Conservation (phyloP, 2,329 filamentous ascomycete species). For the Penicillium hesseltinei region DNA sequence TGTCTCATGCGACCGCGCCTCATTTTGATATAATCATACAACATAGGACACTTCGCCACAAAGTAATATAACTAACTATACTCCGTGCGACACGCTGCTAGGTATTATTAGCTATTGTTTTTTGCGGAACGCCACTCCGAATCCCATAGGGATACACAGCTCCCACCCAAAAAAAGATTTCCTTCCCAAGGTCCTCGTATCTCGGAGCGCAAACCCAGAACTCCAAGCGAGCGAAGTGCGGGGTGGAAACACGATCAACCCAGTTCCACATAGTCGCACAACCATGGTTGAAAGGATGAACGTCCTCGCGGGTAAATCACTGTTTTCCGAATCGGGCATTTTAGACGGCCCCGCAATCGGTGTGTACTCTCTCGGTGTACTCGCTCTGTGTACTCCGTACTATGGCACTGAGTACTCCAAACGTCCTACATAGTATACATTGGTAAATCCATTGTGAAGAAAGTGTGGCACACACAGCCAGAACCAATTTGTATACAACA, state of each 20-base stretch:
- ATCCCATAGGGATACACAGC: background rate
- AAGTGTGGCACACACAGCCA: background rate
- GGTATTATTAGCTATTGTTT: background rate
- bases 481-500: background rate
- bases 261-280: slow-evolving; percentile 1
- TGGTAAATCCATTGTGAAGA: background rate
- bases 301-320: slow-evolving; percentile 3
- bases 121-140: background rate
- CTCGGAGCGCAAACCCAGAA: background rate
- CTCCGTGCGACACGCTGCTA: background rate
- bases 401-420: no score
- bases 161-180: background rate
- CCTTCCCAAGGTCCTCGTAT: background rate
- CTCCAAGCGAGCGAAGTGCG: slow-evolving; percentile 12
- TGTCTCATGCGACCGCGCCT: background rate
- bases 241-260: slow-evolving; percentile 9
- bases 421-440: background rate
- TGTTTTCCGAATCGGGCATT: background rate
- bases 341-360: background rate
- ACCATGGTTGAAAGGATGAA: slow-evolving; percentile 5
- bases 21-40: background rate
- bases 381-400: no score
- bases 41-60: background rate
- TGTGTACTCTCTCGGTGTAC: background rate
- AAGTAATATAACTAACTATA: background rate